Percentiles rank a stretch among this genome's conserved stretches.
Conservation (phyloP, 2,329 filamentous ascomycete genomes). For the Colletotrichum shisoi region DNA sequence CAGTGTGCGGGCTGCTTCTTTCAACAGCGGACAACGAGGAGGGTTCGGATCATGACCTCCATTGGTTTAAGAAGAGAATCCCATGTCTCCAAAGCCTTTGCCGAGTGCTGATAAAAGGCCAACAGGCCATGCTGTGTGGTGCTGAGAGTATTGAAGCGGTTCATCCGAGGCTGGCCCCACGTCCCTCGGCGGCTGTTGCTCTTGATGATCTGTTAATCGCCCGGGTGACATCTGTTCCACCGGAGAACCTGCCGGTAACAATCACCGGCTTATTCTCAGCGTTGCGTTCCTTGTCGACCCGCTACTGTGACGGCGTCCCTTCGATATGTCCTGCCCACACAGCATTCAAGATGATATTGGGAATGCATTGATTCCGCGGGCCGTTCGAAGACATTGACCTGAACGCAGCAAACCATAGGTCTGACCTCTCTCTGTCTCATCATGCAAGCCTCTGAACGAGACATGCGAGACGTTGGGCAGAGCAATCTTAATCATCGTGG, state of each 20-base stretch:
- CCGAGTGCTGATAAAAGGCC: too few relatives aligned
- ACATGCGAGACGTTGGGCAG: background rate
- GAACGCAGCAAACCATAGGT: background rate
- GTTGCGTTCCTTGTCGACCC: background rate
- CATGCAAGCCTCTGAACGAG: background rate
- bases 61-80: too few relatives aligned
- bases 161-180: too few relatives aligned
- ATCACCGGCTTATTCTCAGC: background rate
- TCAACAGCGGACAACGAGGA: too few relatives aligned
- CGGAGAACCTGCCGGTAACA: background rate
- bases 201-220: too few relatives aligned
- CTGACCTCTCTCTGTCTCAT: background rate
- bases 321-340: background rate
- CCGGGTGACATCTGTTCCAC: background rate
- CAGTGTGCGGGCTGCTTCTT: too few relatives aligned
- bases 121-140: too few relatives aligned
- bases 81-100: too few relatives aligned
- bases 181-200: too few relatives aligned
- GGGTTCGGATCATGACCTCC: too few relatives aligned
- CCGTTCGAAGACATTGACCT: background rate
- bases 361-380: background rate
- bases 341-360: background rate
- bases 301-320: background rate
- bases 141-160: too few relatives aligned
- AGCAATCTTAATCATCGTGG: background rate